These are phyloP conservation scores for Candida nanaspora DNA, from an alignment of 805 yeast species.

Conservation along the genomic window DNA sequence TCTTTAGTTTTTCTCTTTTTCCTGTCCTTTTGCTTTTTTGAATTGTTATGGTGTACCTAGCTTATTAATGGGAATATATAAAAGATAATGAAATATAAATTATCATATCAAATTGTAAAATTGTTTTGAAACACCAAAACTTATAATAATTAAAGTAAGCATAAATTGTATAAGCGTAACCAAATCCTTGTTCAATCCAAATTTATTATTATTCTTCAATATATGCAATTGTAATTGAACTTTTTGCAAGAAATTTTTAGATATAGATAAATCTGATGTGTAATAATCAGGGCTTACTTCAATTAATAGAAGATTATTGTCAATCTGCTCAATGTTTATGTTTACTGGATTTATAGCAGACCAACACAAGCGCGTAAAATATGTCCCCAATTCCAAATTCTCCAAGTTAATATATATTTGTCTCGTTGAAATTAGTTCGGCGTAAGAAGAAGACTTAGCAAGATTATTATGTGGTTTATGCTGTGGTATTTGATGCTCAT, in stretches of 20 bases:
- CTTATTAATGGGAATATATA: too few relatives aligned
- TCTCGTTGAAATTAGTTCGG: not conserved
- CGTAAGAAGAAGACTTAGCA: not conserved
- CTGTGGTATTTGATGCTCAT: not conserved
- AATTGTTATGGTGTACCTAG: too few relatives aligned
- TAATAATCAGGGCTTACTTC: slow-evolving; percentile 1
- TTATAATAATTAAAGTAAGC: not conserved
- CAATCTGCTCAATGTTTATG: not conserved
- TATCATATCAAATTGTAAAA: not conserved
- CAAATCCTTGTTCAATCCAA: not conserved
- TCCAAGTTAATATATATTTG: not conserved
- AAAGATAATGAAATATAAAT: too few relatives aligned
- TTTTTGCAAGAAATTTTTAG: not conserved
- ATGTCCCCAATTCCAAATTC: not conserved
- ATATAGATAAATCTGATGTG: not conserved
- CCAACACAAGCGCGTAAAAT: slow-evolving; percentile 1
- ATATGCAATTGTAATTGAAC: not conserved
- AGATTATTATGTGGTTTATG: not conserved
- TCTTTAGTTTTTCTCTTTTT: too few relatives aligned
- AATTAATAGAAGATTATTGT: not conserved
- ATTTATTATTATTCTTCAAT: not conserved
- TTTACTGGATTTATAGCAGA: not conserved
- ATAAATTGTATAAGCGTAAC: not conserved
- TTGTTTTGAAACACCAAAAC: not conserved
- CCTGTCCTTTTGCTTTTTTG: too few relatives aligned